Percentiles rank a stretch among this genome's conserved stretches.
Evolutionary conservation across 2,329 filamentous ascomycete genomes (phyloP).

Genomic region (Orbilia javanica): DNA sequence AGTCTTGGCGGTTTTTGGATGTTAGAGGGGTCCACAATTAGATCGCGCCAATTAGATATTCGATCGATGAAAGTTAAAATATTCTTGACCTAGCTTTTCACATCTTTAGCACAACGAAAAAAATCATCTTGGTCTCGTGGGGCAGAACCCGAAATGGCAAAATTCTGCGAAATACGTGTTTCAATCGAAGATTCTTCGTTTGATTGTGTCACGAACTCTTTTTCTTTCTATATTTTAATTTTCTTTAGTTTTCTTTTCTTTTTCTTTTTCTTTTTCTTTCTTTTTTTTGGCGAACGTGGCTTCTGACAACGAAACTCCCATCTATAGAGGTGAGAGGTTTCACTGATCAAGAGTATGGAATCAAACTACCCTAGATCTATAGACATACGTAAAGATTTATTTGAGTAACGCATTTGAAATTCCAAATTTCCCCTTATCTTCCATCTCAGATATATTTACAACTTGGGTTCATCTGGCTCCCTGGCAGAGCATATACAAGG

Average conservation of each 20-base stretch:
- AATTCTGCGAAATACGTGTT: background rate
- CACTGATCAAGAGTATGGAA: too few relatives aligned
- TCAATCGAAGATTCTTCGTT: background rate
- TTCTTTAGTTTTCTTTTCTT: too few relatives aligned
- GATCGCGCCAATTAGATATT: constrained; percentile 10
- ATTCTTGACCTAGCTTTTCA: background rate
- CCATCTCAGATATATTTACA: background rate
- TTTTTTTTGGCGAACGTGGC: too few relatives aligned
- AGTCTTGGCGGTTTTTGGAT: background rate
- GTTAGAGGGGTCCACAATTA: constrained; percentile 1
- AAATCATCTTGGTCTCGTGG: background rate
- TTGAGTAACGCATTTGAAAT: background rate
- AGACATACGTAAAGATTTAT: too few relatives aligned
- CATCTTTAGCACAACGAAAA: background rate
- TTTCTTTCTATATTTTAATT: background rate
- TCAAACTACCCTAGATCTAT: too few relatives aligned
- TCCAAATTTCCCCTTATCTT: background rate
- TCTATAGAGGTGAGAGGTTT: too few relatives aligned
- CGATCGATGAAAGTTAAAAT: background rate
- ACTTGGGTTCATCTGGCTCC: background rate
- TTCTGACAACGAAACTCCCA: too few relatives aligned
- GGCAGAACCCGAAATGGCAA: constrained; percentile 1
- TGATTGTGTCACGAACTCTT: background rate
- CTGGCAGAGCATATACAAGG: too few relatives aligned
- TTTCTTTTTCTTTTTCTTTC: too few relatives aligned